phyloP scores from a whole-genome alignment of 176 grass and related monocot genomes.

The Ensete ventricosum region DNA sequence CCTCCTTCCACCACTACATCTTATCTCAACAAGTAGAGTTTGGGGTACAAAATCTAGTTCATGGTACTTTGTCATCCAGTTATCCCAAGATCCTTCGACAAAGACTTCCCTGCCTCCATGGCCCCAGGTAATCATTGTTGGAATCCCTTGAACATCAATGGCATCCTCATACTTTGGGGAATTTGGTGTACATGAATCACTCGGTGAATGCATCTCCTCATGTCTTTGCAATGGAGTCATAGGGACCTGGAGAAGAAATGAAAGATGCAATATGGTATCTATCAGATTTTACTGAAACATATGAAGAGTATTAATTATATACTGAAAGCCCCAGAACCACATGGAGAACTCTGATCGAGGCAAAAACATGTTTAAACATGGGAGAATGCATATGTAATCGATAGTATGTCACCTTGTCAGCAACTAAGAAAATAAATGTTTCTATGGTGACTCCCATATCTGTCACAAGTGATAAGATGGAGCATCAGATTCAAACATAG shows the following conservation, averaged over 20 bases:
- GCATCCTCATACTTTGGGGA: constrained; percentile 4
- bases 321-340: not conserved
- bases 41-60: not conserved
- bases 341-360: not conserved
- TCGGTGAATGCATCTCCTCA: constrained; percentile 3
- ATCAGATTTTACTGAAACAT: not conserved
- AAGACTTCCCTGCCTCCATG: constrained; percentile 31
- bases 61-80: constrained; percentile 29
- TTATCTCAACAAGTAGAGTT: not conserved
- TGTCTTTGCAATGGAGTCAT: constrained; percentile 24
- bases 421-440: not conserved
- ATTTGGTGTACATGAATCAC: not conserved
- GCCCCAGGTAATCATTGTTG: constrained; percentile 27
- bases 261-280: not conserved
- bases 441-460: not conserved
- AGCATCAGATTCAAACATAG: not conserved
- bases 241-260: constrained; percentile 10
- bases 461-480: not conserved
- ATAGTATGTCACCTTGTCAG: not conserved
- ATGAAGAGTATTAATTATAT: not conserved
- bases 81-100: constrained; percentile 37
- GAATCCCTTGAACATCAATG: constrained; percentile 23
- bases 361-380: not conserved
- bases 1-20: not conserved
- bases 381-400: not conserved